Conservation (phyloP, 148 eudicot genomes). For the Amaranthus hypochondriacus region DNA sequence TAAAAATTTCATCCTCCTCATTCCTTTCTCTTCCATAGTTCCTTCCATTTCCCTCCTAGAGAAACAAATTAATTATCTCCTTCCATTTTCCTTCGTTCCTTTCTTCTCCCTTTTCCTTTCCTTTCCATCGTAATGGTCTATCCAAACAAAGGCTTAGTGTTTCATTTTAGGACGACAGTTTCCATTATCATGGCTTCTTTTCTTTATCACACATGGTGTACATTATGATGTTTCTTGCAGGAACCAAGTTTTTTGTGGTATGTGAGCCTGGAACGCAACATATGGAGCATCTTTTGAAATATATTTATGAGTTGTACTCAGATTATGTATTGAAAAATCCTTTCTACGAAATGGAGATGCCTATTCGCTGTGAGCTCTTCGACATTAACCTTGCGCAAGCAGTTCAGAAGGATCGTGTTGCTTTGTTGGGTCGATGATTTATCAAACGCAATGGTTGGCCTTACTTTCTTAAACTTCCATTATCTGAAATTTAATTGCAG, state of each 20-base stretch:
- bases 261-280: conserved; percentile 71
- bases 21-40: no score
- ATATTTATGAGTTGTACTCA: conserved; percentile 77
- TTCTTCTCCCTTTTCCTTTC: neutral
- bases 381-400: conserved; percentile 79
- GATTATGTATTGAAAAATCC: conserved; percentile 91
- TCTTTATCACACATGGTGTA: neutral
- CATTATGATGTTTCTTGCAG: conserved; percentile 29
- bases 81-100: neutral
- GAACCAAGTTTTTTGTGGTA: conserved; percentile 80
- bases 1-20: no score
- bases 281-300: conserved; percentile 68
- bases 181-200: neutral
- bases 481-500: no score
- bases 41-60: no score
- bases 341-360: conserved; percentile 98
- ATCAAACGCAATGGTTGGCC: neutral
- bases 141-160: neutral
- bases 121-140: no score
- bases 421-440: conserved; percentile 64
- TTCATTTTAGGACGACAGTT: neutral
- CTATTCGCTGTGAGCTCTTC: conserved; percentile 92
- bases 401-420: conserved; percentile 77
- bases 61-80: no score
- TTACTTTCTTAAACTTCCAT: no score